Conservation (phyloP, 345 rosid species). For the Corchorus capsularis region DNA sequence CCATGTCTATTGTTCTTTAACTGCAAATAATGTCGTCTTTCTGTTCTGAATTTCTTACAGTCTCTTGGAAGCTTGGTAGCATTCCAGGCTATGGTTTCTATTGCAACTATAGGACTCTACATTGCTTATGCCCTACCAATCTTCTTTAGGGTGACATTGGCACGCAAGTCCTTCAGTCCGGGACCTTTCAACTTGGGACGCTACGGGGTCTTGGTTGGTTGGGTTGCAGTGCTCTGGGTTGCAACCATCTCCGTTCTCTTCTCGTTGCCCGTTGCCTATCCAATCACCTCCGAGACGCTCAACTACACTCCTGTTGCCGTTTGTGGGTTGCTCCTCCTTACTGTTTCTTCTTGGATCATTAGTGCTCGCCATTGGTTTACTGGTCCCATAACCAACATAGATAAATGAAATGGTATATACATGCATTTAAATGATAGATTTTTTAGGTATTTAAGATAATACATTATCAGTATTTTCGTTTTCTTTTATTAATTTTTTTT, state of each 20-base stretch:
- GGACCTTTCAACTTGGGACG: constrained; percentile 91
- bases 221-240: constrained; percentile 93
- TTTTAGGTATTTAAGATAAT: too few species aligned
- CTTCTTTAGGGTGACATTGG: constrained; percentile 78
- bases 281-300: constrained; percentile 73
- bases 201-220: constrained; percentile 64
- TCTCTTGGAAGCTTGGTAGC: constrained; percentile 91
- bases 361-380: constrained; percentile 82
- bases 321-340: constrained; percentile 60
- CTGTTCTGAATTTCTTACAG: constrained; percentile 42
- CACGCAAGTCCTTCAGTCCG: constrained; percentile 63
- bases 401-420: constrained; percentile 8
- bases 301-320: constrained; percentile 96
- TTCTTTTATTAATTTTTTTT: too few species aligned
- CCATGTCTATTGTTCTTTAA: background rate
- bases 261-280: constrained; percentile 91
- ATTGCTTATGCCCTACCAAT: constrained; percentile 93
- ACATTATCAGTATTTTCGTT: too few species aligned
- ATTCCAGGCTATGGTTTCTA: constrained; percentile 95
- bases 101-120: constrained; percentile 92
- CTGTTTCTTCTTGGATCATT: constrained; percentile 61
- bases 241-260: constrained; percentile 84
- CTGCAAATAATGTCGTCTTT: background rate
- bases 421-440: too few species aligned
- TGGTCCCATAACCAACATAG: constrained; percentile 59